Base-by-base conservation (phyloP, 1,139 yeast genomes). In the Saccharomyces hybrid region DNA sequence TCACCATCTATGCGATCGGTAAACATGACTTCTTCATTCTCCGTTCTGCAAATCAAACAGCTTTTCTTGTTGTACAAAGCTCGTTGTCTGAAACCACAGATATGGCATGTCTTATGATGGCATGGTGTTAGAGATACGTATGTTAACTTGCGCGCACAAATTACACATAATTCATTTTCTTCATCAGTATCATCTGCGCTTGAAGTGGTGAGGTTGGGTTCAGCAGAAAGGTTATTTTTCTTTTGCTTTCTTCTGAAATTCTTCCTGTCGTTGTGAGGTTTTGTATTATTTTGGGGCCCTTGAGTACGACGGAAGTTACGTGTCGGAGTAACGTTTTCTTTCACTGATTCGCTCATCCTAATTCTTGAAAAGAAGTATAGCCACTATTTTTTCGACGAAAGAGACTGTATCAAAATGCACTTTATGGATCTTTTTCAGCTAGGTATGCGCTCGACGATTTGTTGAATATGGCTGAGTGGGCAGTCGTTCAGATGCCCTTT, bases 1-100 rank as follows among this genome's bases (percentile, higher is more conserved):
- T 70, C 71, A 46, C 73, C 73, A 32, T 74, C 72, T 13, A 68
- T 62, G 57, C 78, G 74, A n/a, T 76, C 78, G 0, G 93, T 80
- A 60, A 88, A 80, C 1, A 87, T 75, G 49, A 88, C 75, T 25
- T 70, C 67, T 3, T 78, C 81, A 57, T 81, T 81, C 51, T 84
- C 88, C 2, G 90, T 81, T 66, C 95, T 78, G 72, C 99, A 93
- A 50, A 89, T 83, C 53, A 93, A 77, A 74, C 99, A 93, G 19
- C 79, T 75, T 38, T 76, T 78, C 71, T 87, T 89, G 44, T 80
- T 79, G 71, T 87, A 90, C 29, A 91, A 73, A 0, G 90, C 93
- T 48, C 97, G 77, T 65, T 90, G 89, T 61, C 97, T 78, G 62
- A 91, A 80, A 0, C 90, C 78, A 74, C 99, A 93, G 54, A 72